phyloP scores from a whole-genome alignment of 2,329 filamentous ascomycete species.

The Fusarium falciforme region DNA sequence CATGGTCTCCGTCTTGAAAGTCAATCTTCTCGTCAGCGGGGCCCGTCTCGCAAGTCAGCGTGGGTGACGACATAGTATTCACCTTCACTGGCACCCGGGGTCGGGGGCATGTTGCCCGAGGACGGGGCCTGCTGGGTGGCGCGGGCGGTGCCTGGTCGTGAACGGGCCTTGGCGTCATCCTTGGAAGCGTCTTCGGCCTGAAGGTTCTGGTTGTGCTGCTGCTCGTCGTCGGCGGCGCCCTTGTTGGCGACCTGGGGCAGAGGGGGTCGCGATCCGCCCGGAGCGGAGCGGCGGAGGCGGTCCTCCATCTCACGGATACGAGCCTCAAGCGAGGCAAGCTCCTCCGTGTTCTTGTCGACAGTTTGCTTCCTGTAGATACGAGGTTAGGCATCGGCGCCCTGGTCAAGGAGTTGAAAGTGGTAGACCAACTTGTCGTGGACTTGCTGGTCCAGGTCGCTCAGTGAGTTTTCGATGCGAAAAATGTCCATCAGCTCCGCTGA shows the following conservation, averaged over 20 bases:
- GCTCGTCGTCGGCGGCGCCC: conserved; percentile 20
- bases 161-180: conserved; percentile 54
- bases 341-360: conserved; percentile 77
- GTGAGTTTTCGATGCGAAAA: conserved; percentile 85
- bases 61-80: conserved; percentile 59
- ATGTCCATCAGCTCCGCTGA: conserved; percentile 87
- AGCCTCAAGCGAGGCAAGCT: conserved; percentile 88
- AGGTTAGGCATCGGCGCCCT: conserved; percentile 7
- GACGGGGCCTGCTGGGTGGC: conserved; percentile 63
- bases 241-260: conserved; percentile 29
- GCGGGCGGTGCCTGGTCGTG: conserved; percentile 66
- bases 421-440: conserved; percentile 82
- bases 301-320: conserved; percentile 87
- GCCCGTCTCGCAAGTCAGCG: conserved; percentile 45
- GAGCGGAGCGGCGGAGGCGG: conserved; percentile 65
- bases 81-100: conserved; percentile 72
- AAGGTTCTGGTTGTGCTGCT: conserved; percentile 27
- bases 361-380: conserved; percentile 75
- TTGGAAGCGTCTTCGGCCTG: conserved; percentile 35
- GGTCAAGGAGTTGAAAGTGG: not conserved
- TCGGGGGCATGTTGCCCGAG: conserved; percentile 69
- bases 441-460: conserved; percentile 78
- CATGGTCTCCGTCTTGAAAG: conserved; percentile 53
- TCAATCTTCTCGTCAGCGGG: conserved; percentile 46
- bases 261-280: conserved; percentile 32